These are phyloP conservation scores for Coprinopsis marcescibilis DNA, from an alignment of 768 basidiomycete species.

Conservation along the genomic window DNA sequence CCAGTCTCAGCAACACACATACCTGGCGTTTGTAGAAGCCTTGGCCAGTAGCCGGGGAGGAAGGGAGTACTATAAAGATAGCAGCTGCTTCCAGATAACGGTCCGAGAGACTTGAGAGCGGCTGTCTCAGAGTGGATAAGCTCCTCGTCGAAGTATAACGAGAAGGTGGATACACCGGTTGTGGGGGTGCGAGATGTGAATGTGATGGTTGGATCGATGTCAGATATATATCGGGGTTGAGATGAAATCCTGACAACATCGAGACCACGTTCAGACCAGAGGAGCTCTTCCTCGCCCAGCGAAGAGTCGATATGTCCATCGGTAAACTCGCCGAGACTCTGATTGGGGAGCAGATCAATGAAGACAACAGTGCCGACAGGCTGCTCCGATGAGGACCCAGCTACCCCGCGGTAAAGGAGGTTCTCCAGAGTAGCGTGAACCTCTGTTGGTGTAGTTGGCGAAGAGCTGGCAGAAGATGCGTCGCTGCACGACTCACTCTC, in stretches of 20 bases:
- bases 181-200: conserved; percentile 11
- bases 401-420: conserved; percentile 27
- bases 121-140: conserved; percentile 49
- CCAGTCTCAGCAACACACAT: conserved; percentile 15
- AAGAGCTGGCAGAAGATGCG: conserved; percentile 27
- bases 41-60: conserved; percentile 61
- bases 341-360: conserved; percentile 40
- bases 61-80: conserved; percentile 56
- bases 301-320: conserved; percentile 43
- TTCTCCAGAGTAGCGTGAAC: conserved; percentile 27
- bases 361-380: conserved; percentile 33
- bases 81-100: conserved; percentile 17
- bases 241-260: conserved; percentile 7
- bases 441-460: conserved; percentile 35
- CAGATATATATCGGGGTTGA: conserved; percentile 7
- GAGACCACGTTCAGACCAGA: conserved; percentile 15
- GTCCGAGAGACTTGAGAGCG: conserved; percentile 25
- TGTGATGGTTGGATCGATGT: conserved; percentile 10
- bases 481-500: conserved; percentile 36
- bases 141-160: conserved; percentile 43
- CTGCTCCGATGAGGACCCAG: conserved; percentile 19
- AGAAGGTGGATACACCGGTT: conserved; percentile 40
- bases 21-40: conserved; percentile 53
- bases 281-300: conserved; percentile 3
- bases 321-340: conserved; percentile 25